phyloP scores from a whole-genome alignment of 805 yeast species.

The Dipodascopsis tothii region DNA sequence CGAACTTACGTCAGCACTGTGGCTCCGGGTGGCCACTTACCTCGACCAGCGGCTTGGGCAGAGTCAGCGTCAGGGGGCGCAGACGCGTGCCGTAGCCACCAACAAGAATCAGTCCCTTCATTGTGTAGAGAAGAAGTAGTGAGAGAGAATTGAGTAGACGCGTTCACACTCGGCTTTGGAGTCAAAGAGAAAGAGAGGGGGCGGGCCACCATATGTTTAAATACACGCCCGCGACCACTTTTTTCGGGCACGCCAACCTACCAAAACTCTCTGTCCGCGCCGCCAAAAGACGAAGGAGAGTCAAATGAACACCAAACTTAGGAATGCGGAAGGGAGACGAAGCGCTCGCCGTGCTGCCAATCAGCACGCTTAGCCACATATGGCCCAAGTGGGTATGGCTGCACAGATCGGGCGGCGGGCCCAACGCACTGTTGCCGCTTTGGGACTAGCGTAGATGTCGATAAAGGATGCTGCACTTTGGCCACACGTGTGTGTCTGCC shows the following conservation, averaged over 20 bases:
- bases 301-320: no score
- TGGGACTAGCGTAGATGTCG: not conserved
- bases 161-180: no score
- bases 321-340: no score
- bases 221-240: no score
- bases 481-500: conserved; percentile 1
- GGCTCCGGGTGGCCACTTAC: conserved; percentile 5
- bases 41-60: conserved; percentile 30
- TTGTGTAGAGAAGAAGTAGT: not conserved
- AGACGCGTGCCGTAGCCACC: conserved; percentile 99
- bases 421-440: no score
- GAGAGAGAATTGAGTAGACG: no score
- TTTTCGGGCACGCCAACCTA: no score
- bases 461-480: conserved; percentile 3
- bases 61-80: conserved; percentile 65
- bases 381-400: not conserved
- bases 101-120: conserved; percentile 66
- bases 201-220: not conserved
- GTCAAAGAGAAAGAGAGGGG: conserved; percentile 1
- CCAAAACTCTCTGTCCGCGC: no score
- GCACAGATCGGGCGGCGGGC: not conserved
- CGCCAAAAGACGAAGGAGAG: no score
- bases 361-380: not conserved
- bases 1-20: conserved; percentile 48
- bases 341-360: no score